Conservation (phyloP, 2,329 filamentous ascomycete genomes). For the Aspergillus aculeatinus region DNA sequence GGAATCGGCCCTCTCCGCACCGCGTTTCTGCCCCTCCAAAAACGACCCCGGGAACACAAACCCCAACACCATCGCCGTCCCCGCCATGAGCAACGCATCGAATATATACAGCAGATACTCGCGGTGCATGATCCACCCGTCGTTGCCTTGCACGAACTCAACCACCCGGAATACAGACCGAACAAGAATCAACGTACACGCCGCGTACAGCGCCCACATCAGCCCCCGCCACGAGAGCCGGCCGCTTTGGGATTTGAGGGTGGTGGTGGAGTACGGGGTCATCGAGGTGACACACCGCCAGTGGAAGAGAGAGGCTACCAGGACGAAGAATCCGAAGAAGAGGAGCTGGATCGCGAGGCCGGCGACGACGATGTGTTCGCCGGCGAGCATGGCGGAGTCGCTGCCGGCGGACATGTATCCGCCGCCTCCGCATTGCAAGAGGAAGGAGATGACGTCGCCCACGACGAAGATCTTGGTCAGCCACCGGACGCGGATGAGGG, state of each 20-base stretch:
- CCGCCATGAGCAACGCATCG: conserved; percentile 33
- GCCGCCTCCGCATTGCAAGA: conserved; percentile 31
- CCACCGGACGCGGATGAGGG: conserved; percentile 23
- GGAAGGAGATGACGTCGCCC: conserved; percentile 31
- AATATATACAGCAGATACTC: conserved; percentile 37
- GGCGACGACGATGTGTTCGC: conserved; percentile 50
- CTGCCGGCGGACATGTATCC: conserved; percentile 29
- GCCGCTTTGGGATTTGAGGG: background rate
- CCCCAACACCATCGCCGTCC: background rate
- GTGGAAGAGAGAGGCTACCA: conserved; percentile 53
- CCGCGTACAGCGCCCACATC: conserved; percentile 24
- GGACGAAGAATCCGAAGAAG: conserved; percentile 58
- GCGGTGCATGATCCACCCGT: conserved; percentile 30
- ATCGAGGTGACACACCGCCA: conserved; percentile 33
- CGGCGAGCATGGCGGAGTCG: conserved; percentile 16
- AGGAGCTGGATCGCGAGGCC: conserved; percentile 60
- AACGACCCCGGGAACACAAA: background rate
- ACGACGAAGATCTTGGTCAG: conserved; percentile 33
- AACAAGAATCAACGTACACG: conserved; percentile 30
- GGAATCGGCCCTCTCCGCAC: no score
- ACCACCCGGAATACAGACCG: conserved; percentile 35
- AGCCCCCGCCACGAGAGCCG: conserved; percentile 14
- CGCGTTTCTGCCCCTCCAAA: background rate
- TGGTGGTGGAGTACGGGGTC: no score
- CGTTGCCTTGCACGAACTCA: conserved; percentile 33